phyloP scores from a whole-genome alignment of 2,329 filamentous ascomycete species.

The Cryphonectria parasitica region DNA sequence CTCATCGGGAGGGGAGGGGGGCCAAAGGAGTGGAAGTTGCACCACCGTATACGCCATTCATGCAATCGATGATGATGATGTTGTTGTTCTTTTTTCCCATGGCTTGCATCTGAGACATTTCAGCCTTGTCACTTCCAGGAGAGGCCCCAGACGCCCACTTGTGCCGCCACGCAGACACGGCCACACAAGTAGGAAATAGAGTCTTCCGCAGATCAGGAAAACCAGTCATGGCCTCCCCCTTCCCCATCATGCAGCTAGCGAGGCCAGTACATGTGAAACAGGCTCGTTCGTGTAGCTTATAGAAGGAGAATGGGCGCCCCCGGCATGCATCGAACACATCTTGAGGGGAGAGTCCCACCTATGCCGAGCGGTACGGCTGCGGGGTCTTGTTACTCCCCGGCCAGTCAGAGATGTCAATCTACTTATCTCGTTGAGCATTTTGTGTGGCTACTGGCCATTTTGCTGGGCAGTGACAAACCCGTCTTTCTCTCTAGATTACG shows the following conservation, averaged over 20 bases:
- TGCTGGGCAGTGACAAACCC: background rate
- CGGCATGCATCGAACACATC: background rate
- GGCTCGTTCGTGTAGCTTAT: background rate
- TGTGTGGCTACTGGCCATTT: background rate
- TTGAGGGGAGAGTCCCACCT: background rate
- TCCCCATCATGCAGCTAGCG: background rate
- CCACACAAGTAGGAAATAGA: background rate
- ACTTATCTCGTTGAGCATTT: background rate
- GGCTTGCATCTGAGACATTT: background rate
- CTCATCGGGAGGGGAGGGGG: background rate
- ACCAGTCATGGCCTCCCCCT: background rate
- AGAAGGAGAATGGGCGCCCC: background rate
- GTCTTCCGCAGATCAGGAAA: background rate
- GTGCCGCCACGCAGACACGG: background rate
- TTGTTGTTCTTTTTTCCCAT: background rate
- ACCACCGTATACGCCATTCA: background rate
- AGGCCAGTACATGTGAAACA: constrained; percentile 3
- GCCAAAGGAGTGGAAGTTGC: background rate
- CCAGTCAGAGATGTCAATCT: background rate
- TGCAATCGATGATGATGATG: background rate
- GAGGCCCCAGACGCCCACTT: no score
- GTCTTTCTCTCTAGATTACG: background rate
- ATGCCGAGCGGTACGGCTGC: background rate
- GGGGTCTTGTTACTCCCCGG: background rate
- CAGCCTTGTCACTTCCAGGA: background rate